Evolutionary conservation across 805 yeast genomes (phyloP), one percentile per base, ranked within the genome.

Genomic region (Yarrowia deformans): DNA sequence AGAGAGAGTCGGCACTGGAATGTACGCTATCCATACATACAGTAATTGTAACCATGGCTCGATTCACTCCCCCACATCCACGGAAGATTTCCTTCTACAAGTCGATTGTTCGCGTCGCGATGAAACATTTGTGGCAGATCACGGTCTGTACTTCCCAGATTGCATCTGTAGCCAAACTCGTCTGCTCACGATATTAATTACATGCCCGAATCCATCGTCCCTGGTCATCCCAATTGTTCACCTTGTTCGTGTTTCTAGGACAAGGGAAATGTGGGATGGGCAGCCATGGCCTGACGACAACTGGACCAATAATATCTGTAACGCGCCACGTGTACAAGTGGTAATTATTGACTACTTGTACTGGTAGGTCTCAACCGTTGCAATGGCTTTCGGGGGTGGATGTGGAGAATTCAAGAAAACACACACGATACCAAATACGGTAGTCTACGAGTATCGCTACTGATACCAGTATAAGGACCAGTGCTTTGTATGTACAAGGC

Each of bases 141-240:
- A 18, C n/a, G 29, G 19, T n/a, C 23, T 16, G 14, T 8, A 12
- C 10, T n/a, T 42, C 19, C 8, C 48, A 18, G 8, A 43, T 14
- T 3, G 48, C 48, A 16, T 43, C 8, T 43, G n/a, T 43, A 29
- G 48, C 46, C n/a, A 43, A 43, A 43, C 48, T 5, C 14, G 7
- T 18, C 29, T 19, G 2, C 18, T 40, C 48, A 7, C 23, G 8
- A 43, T 43, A 18, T 43, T 43, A 43, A 43, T 42, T n/a, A 42
- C 8, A 42, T 42, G 46, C 13, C 46, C 46, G 46, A n/a, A 43
- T 43, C n/a, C 48, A 43, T 42, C 46, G 48, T 43, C 48, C 23
- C 48, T 8, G 12, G 48, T 18, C 48, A 43, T 18, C 48, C 23
- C 48, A 43, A 29, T 43, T 42, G 46, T 42, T n/a, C 18, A 8